phyloP scores from a whole-genome alignment of 179 eudicot genomes.

The Sideroxylon spinosum region DNA sequence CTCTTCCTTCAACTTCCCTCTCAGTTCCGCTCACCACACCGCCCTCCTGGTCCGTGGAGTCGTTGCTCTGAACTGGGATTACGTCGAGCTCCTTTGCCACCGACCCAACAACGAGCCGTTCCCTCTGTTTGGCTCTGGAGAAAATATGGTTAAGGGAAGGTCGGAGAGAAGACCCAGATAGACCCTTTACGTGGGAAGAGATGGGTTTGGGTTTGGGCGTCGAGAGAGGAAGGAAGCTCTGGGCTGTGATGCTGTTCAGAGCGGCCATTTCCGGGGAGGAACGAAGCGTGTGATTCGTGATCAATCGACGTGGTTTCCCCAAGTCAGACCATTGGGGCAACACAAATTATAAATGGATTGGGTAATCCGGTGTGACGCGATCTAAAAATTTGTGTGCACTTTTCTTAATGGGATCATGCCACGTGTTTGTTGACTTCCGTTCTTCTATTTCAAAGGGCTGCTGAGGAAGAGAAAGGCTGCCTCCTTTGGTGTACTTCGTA shows the following conservation, averaged over 20 bases:
- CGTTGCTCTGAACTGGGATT: constrained; percentile 42
- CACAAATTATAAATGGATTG: neutral
- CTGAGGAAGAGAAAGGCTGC: too few species aligned
- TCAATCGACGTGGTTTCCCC: constrained; percentile 24
- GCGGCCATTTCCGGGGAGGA: constrained; percentile 26
- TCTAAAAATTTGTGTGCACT: neutral
- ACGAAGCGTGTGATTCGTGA: constrained; percentile 3
- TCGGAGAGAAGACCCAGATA: constrained; percentile 11
- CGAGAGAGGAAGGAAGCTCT: constrained; percentile 22
- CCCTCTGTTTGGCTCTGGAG: constrained; percentile 17
- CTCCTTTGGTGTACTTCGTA: neutral
- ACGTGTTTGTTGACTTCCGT: neutral
- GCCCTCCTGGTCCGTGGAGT: constrained; percentile 38
- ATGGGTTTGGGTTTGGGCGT: constrained; percentile 24
- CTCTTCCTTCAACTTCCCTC: constrained; percentile 30
- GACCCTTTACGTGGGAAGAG: neutral
- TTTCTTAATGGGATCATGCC: too few species aligned
- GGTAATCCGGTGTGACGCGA: constrained; percentile 8
- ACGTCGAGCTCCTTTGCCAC: constrained; percentile 35
- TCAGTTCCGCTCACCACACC: constrained; percentile 30
- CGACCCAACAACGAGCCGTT: constrained; percentile 24
- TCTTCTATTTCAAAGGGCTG: neutral
- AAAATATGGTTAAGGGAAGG: constrained; percentile 3
- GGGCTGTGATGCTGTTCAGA: constrained; percentile 17
- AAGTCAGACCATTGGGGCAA: neutral